These are phyloP conservation scores for Floccularia luteovirens DNA, from an alignment of 768 basidiomycete genomes.

Conservation along the genomic window DNA sequence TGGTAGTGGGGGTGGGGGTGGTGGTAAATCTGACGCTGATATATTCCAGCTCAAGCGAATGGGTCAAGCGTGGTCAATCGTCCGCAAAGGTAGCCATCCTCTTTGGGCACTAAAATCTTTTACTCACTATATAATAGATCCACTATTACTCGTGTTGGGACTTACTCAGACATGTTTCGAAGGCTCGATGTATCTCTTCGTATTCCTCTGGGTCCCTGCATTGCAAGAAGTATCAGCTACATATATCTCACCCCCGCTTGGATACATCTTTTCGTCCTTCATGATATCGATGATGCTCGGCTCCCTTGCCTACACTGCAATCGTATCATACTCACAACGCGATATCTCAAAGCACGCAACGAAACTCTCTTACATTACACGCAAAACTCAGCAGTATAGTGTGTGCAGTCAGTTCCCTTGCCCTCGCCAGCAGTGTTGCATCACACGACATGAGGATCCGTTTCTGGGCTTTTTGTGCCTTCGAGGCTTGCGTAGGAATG, in stretches of 20 bases:
- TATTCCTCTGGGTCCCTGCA: conserved; percentile 76
- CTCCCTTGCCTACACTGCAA: conserved; percentile 57
- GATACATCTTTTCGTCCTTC: conserved; percentile 75
- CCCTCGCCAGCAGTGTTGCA: conserved; percentile 42
- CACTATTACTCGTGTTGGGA: conserved; percentile 54
- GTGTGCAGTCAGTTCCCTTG: conserved; percentile 49
- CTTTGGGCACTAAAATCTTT: background rate
- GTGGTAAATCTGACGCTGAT: conserved; percentile 18
- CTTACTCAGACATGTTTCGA: conserved; percentile 78
- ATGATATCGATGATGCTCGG: conserved; percentile 83
- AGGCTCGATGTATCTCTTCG: conserved; percentile 81
- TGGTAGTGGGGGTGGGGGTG: conserved; percentile 34
- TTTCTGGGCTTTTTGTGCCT: conserved; percentile 70
- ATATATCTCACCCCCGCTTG: conserved; percentile 47
- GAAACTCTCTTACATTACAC: conserved; percentile 43
- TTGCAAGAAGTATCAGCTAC: conserved; percentile 53
- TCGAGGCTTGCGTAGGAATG: conserved; percentile 73
- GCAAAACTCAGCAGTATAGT: conserved; percentile 61
- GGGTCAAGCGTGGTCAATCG: conserved; percentile 48
- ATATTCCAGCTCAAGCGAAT: conserved; percentile 47
- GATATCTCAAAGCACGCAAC: conserved; percentile 4
- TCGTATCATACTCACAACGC: conserved; percentile 24
- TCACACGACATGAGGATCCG: conserved; percentile 38
- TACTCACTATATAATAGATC: conserved; percentile 30
- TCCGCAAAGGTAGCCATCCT: conserved; percentile 32